These are phyloP conservation scores for Camelina hispida DNA, from an alignment of 345 rosid genomes.

Conservation along the genomic window DNA sequence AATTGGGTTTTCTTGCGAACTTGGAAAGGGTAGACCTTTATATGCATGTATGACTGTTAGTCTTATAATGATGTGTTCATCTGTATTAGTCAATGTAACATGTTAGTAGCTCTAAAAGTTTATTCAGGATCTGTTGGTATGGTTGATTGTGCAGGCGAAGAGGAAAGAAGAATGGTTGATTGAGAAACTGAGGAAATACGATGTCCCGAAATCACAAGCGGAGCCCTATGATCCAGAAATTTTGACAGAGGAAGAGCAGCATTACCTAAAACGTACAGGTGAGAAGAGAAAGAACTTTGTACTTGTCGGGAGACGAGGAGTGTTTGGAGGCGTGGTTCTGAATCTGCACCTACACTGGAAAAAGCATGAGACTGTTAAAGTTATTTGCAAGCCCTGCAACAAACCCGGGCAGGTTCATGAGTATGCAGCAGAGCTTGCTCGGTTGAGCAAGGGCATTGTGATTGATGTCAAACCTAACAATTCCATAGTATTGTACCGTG, in stretches of 20 bases:
- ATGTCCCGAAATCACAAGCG: slow-evolving; percentile 57
- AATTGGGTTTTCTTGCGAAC: not conserved
- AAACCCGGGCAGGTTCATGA: slow-evolving; percentile 78
- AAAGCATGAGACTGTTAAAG: slow-evolving; percentile 92
- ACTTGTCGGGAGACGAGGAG: slow-evolving; percentile 90
- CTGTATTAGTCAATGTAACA: slow-evolving; percentile 3
- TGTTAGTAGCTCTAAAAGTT: not conserved
- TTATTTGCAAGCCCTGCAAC: slow-evolving; percentile 86
- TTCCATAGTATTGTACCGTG: slow-evolving; percentile 76
- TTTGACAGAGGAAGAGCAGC: slow-evolving; percentile 91
- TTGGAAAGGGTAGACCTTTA: not conserved
- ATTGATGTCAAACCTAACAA: slow-evolving; percentile 81
- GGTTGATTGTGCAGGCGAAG: slow-evolving; percentile 59
- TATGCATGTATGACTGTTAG: not conserved
- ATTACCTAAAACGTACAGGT: slow-evolving; percentile 87
- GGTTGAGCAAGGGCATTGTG: slow-evolving; percentile 81
- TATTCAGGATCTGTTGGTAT: not conserved
- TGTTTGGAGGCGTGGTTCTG: slow-evolving; percentile 93
- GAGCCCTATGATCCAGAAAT: slow-evolving; percentile 81
- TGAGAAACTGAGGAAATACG: slow-evolving; percentile 84
- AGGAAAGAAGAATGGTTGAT: slow-evolving; percentile 89
- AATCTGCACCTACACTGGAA: slow-evolving; percentile 99
- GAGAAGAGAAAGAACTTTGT: slow-evolving; percentile 88
- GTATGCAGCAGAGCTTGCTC: slow-evolving; percentile 82
- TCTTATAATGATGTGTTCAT: slow-evolving; percentile 12